Percentiles rank a stretch among this genome's conserved stretches.
Conservation (phyloP, 2,329 filamentous ascomycete genomes). For the Talaromyces islandicus region DNA sequence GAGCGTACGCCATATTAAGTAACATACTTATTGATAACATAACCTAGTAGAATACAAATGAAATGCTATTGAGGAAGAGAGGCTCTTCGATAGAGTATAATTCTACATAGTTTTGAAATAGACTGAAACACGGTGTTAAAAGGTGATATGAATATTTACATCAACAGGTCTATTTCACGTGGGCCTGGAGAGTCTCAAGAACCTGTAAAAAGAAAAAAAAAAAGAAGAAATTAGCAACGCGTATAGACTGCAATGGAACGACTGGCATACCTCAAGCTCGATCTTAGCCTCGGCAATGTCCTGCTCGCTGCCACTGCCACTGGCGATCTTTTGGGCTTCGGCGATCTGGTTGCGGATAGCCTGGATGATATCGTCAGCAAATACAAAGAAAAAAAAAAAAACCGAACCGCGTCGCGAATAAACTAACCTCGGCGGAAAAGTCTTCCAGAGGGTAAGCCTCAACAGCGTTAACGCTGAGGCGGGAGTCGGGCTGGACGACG, state of each 20-base stretch:
- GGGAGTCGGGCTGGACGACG: conserved; percentile 89
- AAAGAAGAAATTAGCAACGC: conserved; percentile 1
- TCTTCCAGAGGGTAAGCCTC: conserved; percentile 93
- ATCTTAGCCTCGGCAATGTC: conserved; percentile 99
- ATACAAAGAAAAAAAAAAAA: neutral
- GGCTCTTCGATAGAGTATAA: conserved; percentile 27
- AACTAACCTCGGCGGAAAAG: conserved; percentile 74
- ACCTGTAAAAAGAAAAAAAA: no score
- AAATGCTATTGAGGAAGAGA: conserved; percentile 13
- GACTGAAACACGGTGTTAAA: conserved; percentile 17
- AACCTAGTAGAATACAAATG: conserved; percentile 11
- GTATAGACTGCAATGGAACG: conserved; percentile 2
- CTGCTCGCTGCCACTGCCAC: conserved; percentile 86
- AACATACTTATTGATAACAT: neutral
- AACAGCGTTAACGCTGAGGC: conserved; percentile 95
- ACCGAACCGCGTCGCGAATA: conserved; percentile 3
- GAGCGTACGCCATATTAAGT: neutral
- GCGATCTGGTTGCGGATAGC: conserved; percentile 82
- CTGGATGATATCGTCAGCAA: conserved; percentile 25
- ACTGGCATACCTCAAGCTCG: conserved; percentile 76
- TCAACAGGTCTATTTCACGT: conserved; percentile 40
- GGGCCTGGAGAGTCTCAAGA: conserved; percentile 44
- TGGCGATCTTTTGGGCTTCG: conserved; percentile 92
- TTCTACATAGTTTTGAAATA: conserved; percentile 30
- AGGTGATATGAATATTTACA: conserved; percentile 35